Conservation (phyloP, 768 basidiomycete genomes). For the Coprinellus aureogranulatus region DNA sequence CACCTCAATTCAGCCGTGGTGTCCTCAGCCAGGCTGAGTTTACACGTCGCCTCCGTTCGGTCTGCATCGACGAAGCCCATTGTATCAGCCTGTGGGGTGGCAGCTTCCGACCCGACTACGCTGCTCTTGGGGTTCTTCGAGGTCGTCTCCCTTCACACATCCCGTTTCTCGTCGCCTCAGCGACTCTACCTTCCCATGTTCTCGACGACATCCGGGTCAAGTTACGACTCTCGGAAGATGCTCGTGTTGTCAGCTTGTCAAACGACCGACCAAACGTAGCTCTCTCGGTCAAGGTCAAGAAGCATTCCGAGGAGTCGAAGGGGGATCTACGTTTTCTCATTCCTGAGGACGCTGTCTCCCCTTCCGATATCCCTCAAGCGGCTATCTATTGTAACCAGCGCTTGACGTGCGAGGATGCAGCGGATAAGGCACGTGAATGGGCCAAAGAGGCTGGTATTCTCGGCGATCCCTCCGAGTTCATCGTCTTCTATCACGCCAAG, state of each 20-base stretch:
- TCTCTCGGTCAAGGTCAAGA: slow-evolving; percentile 19
- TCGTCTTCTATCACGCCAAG: slow-evolving; percentile 23
- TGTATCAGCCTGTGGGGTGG: slow-evolving; percentile 24
- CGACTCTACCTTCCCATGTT: slow-evolving; percentile 18
- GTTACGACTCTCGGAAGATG: slow-evolving; percentile 7
- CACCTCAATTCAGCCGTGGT: slow-evolving; percentile 8
- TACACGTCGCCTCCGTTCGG: slow-evolving; percentile 5
- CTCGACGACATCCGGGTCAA: slow-evolving; percentile 16
- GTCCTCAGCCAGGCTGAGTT: slow-evolving; percentile 13
- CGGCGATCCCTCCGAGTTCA: slow-evolving; percentile 3
- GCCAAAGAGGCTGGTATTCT: slow-evolving; percentile 11
- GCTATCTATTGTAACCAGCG: slow-evolving; percentile 21
- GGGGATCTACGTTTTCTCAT: slow-evolving; percentile 24
- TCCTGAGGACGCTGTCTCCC: slow-evolving; percentile 6
- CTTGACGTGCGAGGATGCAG: slow-evolving; percentile 9
- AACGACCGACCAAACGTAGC: slow-evolving; percentile 27
- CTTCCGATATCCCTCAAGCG: slow-evolving; percentile 16
- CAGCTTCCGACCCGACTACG: slow-evolving; percentile 20
- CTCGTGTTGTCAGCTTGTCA: slow-evolving; percentile 4
- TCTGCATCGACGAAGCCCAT: slow-evolving; percentile 23
- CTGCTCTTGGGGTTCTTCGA: slow-evolving; percentile 17
- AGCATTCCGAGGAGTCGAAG: slow-evolving; percentile 16
- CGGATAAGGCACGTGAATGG: slow-evolving; percentile 16
- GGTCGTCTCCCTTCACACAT: slow-evolving; percentile 14
- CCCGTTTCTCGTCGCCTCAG: slow-evolving; percentile 17